These are phyloP conservation scores for Puccinia coronata DNA, from an alignment of 1,284 basidiomycete species.

Conservation along the genomic window DNA sequence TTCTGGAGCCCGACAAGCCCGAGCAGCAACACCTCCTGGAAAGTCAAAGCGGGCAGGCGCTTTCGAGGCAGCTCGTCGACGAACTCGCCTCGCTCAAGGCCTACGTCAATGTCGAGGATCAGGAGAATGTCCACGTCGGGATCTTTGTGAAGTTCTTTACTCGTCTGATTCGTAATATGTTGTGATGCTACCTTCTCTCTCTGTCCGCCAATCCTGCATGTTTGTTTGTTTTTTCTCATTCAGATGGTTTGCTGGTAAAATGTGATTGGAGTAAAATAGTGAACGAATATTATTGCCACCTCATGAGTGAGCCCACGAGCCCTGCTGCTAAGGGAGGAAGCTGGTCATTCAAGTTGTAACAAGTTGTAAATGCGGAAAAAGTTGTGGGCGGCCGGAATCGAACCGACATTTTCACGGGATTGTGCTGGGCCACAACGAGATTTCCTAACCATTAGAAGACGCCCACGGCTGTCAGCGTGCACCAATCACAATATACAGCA, in stretches of 20 bases:
- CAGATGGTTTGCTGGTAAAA: too few species aligned
- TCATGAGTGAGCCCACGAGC: too few species aligned
- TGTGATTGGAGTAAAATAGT: too few species aligned
- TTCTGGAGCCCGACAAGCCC: constrained; percentile 63
- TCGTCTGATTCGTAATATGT: constrained; percentile 17
- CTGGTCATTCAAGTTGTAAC: too few species aligned
- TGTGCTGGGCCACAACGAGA: constrained; percentile 41
- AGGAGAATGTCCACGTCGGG: background rate
- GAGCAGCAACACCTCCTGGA: constrained; percentile 56
- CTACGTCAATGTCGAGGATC: background rate
- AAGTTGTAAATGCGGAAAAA: constrained; percentile 24
- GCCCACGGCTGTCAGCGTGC: constrained; percentile 37
- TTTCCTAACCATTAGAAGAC: constrained; percentile 50
- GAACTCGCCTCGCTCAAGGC: background rate
- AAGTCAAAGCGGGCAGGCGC: background rate
- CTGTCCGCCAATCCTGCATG: background rate
- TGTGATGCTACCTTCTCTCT: background rate
- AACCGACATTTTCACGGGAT: constrained; percentile 49
- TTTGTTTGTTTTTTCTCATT: constrained; percentile 46
- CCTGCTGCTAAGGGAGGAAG: too few species aligned
- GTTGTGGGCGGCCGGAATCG: too few species aligned
- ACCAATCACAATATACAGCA: too few species aligned
- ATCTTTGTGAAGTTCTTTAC: constrained; percentile 17
- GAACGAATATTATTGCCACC: too few species aligned
- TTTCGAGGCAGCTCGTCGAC: constrained; percentile 1